phyloP scores from a whole-genome alignment of 2,329 filamentous ascomycete genomes.

The Immersiporthe knoxdaviesiana region DNA sequence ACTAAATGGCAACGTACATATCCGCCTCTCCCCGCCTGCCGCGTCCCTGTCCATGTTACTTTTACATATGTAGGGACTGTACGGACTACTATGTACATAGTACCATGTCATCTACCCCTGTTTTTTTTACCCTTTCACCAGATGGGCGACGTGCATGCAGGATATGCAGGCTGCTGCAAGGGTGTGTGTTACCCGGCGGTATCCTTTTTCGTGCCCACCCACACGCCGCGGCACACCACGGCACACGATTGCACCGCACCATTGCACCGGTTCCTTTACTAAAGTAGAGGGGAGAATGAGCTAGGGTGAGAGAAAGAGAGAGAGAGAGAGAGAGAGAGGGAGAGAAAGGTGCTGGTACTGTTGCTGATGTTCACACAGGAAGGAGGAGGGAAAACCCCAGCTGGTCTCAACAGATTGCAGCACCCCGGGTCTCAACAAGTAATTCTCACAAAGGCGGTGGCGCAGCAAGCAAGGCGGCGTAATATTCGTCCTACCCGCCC shows the following conservation, averaged over 20 bases:
- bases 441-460: not conserved
- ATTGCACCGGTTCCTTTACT: not conserved
- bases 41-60: constrained; percentile 12
- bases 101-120: not conserved
- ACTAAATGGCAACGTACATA: not conserved
- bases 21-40: constrained; percentile 7
- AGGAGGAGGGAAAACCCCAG: not conserved
- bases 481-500: constrained; percentile 6
- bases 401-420: not conserved
- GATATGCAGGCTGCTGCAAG: not conserved
- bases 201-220: not conserved
- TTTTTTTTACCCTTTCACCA: not conserved
- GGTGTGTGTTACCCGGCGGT: not conserved
- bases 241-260: not conserved
- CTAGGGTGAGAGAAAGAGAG: not conserved
- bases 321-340: not conserved
- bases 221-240: not conserved
- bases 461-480: not conserved
- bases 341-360: not conserved
- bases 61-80: no score
- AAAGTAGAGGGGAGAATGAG: not conserved
- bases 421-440: not conserved
- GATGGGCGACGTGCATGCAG: not conserved
- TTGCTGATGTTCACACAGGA: not conserved
- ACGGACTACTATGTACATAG: not conserved